Evolutionary conservation across 192 early-diverging fungal species (phyloP).

Genomic region (Backusella sp.): DNA sequence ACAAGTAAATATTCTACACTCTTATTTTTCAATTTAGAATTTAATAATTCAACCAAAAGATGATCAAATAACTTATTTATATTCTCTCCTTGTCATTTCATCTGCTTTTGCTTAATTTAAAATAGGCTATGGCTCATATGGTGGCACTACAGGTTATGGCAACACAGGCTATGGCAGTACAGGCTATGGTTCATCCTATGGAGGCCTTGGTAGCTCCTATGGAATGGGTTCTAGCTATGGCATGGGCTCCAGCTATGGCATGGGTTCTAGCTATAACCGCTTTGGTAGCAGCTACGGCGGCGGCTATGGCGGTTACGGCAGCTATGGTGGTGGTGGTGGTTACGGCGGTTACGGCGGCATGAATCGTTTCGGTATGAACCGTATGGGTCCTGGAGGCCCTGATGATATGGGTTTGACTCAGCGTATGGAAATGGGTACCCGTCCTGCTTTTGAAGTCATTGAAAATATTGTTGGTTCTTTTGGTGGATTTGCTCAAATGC

Average conservation of each 20-base stretch:
- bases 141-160: slow-evolving; percentile 39
- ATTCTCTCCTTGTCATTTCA: background rate
- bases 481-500: slow-evolving; percentile 97
- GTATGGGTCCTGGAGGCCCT: slow-evolving; percentile 45
- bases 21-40: background rate
- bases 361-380: slow-evolving; percentile 38
- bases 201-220: slow-evolving; percentile 41
- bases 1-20: slow-evolving; percentile 8
- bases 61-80: background rate
- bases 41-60: background rate
- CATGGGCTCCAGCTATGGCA: slow-evolving; percentile 54
- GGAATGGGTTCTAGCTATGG: slow-evolving; percentile 18
- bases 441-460: slow-evolving; percentile 89
- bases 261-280: slow-evolving; percentile 24
- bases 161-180: slow-evolving; percentile 37
- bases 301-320: slow-evolving; percentile 30
- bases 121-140: slow-evolving; percentile 27
- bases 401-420: slow-evolving; percentile 72
- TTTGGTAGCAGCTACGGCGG: no score
- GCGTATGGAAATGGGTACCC: slow-evolving; percentile 86
- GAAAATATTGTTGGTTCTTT: slow-evolving; percentile 94
- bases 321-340: slow-evolving; percentile 32
- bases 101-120: background rate
- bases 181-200: slow-evolving; percentile 29
- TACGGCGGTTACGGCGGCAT: slow-evolving; percentile 48